phyloP scores from a whole-genome alignment of 2,329 filamentous ascomycete species.

The Cyphellophora attinorum region DNA sequence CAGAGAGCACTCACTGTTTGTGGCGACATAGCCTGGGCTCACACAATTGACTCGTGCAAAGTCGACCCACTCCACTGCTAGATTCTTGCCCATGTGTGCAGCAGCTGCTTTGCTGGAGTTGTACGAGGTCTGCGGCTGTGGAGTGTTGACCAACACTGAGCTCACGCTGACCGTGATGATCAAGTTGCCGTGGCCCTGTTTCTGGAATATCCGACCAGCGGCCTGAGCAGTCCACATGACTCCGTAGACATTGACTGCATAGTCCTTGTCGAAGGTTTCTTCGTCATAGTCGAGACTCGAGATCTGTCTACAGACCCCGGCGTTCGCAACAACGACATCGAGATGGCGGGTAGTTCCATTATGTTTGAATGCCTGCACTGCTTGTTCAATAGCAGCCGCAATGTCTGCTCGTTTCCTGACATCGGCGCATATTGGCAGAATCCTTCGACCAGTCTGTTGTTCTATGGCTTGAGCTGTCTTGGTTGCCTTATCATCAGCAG shows the following conservation, averaged over 20 bases:
- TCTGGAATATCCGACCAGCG: constrained; percentile 27
- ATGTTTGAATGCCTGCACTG: background rate
- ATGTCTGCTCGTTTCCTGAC: constrained; percentile 24
- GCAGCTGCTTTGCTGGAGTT: constrained; percentile 28
- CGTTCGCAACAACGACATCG: constrained; percentile 29
- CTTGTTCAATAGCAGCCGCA: constrained; percentile 21
- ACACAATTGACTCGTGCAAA: constrained; percentile 27
- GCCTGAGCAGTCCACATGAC: constrained; percentile 29
- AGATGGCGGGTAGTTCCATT: too few relatives aligned
- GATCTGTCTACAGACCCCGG: constrained; percentile 28
- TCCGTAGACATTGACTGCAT: constrained; percentile 29
- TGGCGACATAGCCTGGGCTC: too few relatives aligned
- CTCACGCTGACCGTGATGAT: constrained; percentile 31
- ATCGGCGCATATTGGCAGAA: too few relatives aligned
- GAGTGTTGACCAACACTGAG: constrained; percentile 29
- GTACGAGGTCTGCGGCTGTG: constrained; percentile 30
- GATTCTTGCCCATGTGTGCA: constrained; percentile 29
- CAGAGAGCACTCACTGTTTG: too few relatives aligned
- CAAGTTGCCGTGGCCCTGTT: constrained; percentile 25
- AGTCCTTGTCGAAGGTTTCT: constrained; percentile 31
- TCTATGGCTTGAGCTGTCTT: constrained; percentile 24
- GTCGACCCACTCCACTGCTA: constrained; percentile 30
- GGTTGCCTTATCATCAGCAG: constrained; percentile 19
- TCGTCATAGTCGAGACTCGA: constrained; percentile 29
- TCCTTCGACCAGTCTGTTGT: too few relatives aligned